Evolutionary conservation across 2,329 filamentous ascomycete species (phyloP).

Genomic region (Aspergillus niger): DNA sequence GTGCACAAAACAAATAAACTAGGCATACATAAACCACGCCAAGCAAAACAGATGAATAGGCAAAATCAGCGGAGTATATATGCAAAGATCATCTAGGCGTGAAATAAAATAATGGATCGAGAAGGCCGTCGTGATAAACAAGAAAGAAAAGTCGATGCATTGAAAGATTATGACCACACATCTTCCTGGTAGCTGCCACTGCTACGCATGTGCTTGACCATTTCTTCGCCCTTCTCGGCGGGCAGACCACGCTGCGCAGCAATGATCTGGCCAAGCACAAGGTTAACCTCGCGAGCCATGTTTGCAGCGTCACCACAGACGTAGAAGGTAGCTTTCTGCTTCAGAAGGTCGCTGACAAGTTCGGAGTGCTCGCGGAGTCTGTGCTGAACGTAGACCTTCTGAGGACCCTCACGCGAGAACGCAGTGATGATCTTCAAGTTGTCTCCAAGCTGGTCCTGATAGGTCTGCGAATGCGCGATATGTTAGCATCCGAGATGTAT

Average conservation of each 20-base stretch:
- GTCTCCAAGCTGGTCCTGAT: slow-evolving; percentile 79
- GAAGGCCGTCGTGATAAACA: slow-evolving; percentile 22
- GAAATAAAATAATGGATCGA: slow-evolving; percentile 21
- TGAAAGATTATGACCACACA: slow-evolving; percentile 60
- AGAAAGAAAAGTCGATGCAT: slow-evolving; percentile 17
- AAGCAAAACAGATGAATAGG: slow-evolving; percentile 18
- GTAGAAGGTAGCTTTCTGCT: slow-evolving; percentile 89
- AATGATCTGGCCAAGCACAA: slow-evolving; percentile 83
- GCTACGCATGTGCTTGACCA: slow-evolving; percentile 95
- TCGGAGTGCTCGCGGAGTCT: slow-evolving; percentile 78
- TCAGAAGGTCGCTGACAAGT: slow-evolving; percentile 82
- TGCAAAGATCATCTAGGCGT: slow-evolving; percentile 32
- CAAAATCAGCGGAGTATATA: slow-evolving; percentile 28
- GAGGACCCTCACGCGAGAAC: slow-evolving; percentile 82
- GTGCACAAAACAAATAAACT: slow-evolving; percentile 12
- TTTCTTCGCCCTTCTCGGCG: slow-evolving; percentile 87
- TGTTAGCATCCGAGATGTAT: slow-evolving; percentile 26
- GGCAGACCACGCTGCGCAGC: slow-evolving; percentile 78
- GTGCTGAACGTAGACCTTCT: slow-evolving; percentile 98
- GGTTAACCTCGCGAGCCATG: slow-evolving; percentile 93
- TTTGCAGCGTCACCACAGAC: slow-evolving; percentile 97
- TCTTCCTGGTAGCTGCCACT: slow-evolving; percentile 94
- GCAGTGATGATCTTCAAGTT: slow-evolving; percentile 88
- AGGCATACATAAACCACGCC: slow-evolving; percentile 27
- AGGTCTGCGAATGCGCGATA: slow-evolving; percentile 60